A percentile compares a stretch with the other conserved stretches of the same genome.
These are phyloP conservation scores for Hortiboletus rubellus DNA, from an alignment of 1,284 basidiomycete species.

Conservation along the genomic window DNA sequence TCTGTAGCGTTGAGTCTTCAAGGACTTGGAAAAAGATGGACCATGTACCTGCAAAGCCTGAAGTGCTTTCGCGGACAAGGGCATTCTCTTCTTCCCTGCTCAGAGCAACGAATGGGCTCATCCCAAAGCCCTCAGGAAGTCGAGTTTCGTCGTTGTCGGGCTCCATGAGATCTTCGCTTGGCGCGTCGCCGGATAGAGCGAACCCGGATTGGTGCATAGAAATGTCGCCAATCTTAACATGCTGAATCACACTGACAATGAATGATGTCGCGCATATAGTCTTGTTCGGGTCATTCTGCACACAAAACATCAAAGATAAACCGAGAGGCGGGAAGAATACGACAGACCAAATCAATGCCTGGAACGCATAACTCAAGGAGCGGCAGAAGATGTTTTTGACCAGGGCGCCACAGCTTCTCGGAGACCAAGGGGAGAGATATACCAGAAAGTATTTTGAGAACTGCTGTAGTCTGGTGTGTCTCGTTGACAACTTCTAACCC, in stretches of 20 bases:
- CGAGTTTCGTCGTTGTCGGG: slow-evolving; percentile 44
- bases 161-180: slow-evolving; percentile 57
- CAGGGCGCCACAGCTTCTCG: slow-evolving; percentile 78
- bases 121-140: slow-evolving; percentile 58
- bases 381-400: slow-evolving; percentile 87
- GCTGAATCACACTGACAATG: slow-evolving; percentile 75
- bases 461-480: slow-evolving; percentile 90
- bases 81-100: slow-evolving; percentile 72
- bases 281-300: slow-evolving; percentile 89
- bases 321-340: background rate
- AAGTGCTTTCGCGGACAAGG: slow-evolving; percentile 75
- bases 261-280: slow-evolving; percentile 83
- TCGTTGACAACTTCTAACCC: slow-evolving; percentile 94
- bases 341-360: slow-evolving; percentile 79
- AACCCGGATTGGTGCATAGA: slow-evolving; percentile 59
- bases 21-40: slow-evolving; percentile 11
- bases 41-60: slow-evolving; percentile 68
- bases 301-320: slow-evolving; percentile 6
- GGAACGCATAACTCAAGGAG: slow-evolving; percentile 90
- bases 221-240: slow-evolving; percentile 82
- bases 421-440: slow-evolving; percentile 80
- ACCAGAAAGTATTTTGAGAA: slow-evolving; percentile 84
- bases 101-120: slow-evolving; percentile 48
- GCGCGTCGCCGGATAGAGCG: slow-evolving; percentile 51
- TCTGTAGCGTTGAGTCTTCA: slow-evolving; percentile 43